Conservation (phyloP, 257 asterid species). For the Osmanthus fragrans region DNA sequence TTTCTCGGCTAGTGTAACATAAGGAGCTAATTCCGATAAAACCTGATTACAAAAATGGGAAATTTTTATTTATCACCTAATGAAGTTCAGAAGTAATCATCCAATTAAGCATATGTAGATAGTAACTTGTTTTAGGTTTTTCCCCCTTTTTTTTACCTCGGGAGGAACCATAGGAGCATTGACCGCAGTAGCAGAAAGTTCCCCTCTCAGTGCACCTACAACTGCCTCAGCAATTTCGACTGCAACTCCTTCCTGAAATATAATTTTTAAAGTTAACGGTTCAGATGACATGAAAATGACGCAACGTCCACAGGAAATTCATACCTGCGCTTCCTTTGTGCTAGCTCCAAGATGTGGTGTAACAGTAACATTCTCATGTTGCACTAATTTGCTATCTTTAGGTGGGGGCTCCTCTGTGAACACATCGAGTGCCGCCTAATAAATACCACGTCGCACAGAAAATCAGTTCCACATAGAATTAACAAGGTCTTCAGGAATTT, state of each 20-base stretch:
- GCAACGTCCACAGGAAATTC: not conserved
- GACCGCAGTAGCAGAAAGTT: slow-evolving; percentile 96
- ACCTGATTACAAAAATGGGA: slow-evolving; percentile 53
- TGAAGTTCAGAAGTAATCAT: not conserved
- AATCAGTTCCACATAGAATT: slow-evolving; percentile 11
- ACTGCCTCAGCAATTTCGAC: slow-evolving; percentile 99
- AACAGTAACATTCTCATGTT: slow-evolving; percentile 83
- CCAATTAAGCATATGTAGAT: not conserved
- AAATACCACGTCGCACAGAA: slow-evolving; percentile 20
- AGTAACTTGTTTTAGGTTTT: not conserved
- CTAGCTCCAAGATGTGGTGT: slow-evolving; percentile 99
- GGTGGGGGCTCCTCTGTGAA: slow-evolving; percentile 88
- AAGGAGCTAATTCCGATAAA: slow-evolving; percentile 84
- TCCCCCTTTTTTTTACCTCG: slow-evolving; percentile 44
- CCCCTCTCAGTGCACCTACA: slow-evolving; percentile 91
- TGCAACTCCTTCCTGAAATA: slow-evolving; percentile 92
- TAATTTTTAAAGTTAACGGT: not conserved
- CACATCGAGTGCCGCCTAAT: slow-evolving; percentile 95
- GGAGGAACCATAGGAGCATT: slow-evolving; percentile 99
- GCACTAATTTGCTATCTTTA: slow-evolving; percentile 75
- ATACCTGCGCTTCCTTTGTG: slow-evolving; percentile 98
- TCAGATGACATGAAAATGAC: not conserved
- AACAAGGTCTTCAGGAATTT: not conserved
- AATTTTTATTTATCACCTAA: not conserved
- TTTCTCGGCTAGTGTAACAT: slow-evolving; percentile 84